Evolutionary conservation across 345 rosid genomes (phyloP).

Genomic region (Gossypium herbaceum): DNA sequence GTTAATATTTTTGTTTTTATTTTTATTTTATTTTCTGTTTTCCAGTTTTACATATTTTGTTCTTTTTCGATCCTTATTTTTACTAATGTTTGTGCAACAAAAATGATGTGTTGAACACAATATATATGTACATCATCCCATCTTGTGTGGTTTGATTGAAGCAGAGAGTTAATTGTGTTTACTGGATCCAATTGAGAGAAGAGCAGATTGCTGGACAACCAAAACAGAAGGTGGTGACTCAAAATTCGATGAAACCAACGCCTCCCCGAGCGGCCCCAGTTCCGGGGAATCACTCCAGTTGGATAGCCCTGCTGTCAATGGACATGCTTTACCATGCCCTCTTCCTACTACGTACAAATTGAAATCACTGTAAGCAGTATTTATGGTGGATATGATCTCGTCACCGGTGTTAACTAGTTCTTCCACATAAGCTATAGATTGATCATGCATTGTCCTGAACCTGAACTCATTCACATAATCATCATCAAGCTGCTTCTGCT

Average conservation of each 20-base stretch:
- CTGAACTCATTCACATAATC: neutral
- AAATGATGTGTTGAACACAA: too few species aligned
- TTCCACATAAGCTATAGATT: neutral
- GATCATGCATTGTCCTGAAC: neutral
- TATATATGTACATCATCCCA: too few species aligned
- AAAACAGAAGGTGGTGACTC: slow-evolving; percentile 27
- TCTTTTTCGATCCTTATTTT: too few species aligned
- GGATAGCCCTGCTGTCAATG: slow-evolving; percentile 25
- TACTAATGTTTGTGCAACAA: too few species aligned
- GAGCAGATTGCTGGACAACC: slow-evolving; percentile 30
- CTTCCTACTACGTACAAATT: slow-evolving; percentile 39
- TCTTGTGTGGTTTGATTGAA: too few species aligned
- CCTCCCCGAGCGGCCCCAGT: slow-evolving; percentile 34
- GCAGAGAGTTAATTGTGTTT: too few species aligned
- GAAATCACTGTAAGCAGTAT: neutral
- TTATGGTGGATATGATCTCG: slow-evolving; percentile 17
- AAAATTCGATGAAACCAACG: slow-evolving; percentile 21
- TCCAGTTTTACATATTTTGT: too few species aligned
- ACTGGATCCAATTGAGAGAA: neutral
- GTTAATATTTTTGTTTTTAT: too few species aligned
- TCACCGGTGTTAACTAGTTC: slow-evolving; percentile 14
- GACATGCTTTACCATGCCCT: slow-evolving; percentile 14
- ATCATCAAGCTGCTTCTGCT: neutral
- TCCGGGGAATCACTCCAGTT: slow-evolving; percentile 32
- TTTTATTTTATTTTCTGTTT: too few species aligned